phyloP scores from a whole-genome alignment of 2,329 filamentous ascomycete genomes.

The Sphaerostilbella broomeana region DNA sequence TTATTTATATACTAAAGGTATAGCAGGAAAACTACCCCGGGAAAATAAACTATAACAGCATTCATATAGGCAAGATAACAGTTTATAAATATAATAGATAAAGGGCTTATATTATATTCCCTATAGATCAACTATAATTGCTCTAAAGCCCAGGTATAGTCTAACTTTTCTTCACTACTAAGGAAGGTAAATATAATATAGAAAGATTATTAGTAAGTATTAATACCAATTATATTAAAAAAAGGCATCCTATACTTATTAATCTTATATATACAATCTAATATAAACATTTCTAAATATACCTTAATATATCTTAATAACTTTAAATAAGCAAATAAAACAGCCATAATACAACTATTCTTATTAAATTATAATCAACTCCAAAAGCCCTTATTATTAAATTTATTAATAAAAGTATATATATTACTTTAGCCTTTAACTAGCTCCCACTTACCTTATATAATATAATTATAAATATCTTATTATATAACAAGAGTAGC shows the following conservation, averaged over 20 bases:
- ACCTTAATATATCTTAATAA: slow-evolving; percentile 17
- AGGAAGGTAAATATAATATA: slow-evolving; percentile 21
- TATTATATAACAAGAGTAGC: slow-evolving; percentile 14
- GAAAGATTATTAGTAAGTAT: slow-evolving; percentile 17
- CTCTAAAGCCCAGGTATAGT: slow-evolving; percentile 18
- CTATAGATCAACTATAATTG: slow-evolving; percentile 14
- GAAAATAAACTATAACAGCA: slow-evolving; percentile 13
- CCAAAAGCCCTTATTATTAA: slow-evolving; percentile 18
- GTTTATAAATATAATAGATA: slow-evolving; percentile 16
- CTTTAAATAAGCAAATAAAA: slow-evolving; percentile 20
- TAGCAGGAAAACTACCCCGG: slow-evolving; percentile 7
- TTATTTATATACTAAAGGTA: slow-evolving; percentile 18
- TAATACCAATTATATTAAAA: slow-evolving; percentile 19
- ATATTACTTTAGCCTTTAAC: slow-evolving; percentile 16
- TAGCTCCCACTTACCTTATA: slow-evolving; percentile 10
- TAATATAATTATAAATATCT: slow-evolving; percentile 21
- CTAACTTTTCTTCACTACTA: slow-evolving; percentile 12
- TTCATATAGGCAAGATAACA: slow-evolving; percentile 16
- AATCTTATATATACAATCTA: slow-evolving; percentile 21
- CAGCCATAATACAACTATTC: slow-evolving; percentile 13
- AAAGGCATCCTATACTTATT: slow-evolving; percentile 20
- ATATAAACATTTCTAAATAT: slow-evolving; percentile 17
- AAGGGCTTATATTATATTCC: slow-evolving; percentile 11
- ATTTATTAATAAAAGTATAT: slow-evolving; percentile 15
- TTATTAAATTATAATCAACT: slow-evolving; percentile 15